Conservation (phyloP, 164 flowering plant genomes). For the Chimonanthus praecox region DNA sequence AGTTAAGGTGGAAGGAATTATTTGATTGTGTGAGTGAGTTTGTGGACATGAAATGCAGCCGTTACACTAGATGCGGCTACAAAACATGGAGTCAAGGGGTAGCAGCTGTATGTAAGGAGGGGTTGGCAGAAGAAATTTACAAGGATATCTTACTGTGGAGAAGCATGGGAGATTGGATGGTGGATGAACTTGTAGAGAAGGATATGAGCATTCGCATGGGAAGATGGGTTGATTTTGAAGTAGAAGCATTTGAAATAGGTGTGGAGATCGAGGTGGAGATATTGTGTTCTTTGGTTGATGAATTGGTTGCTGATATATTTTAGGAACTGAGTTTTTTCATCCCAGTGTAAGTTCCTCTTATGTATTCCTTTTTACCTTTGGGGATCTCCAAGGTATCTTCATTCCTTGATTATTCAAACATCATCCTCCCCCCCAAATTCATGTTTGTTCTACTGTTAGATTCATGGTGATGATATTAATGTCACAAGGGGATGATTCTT, state of each 20-base stretch:
- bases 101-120: slow-evolving; percentile 41
- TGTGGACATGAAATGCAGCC: slow-evolving; percentile 56
- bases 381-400: background rate
- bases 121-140: slow-evolving; percentile 64
- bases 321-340: background rate
- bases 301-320: slow-evolving; percentile 48
- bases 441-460: background rate
- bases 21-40: slow-evolving; percentile 81
- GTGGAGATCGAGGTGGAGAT: slow-evolving; percentile 50
- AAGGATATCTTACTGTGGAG: slow-evolving; percentile 64
- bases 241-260: slow-evolving; percentile 55
- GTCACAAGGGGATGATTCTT: too few species aligned
- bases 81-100: slow-evolving; percentile 55
- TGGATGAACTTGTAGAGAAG: slow-evolving; percentile 86
- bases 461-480: background rate
- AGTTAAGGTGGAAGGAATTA: slow-evolving; percentile 34
- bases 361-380: background rate
- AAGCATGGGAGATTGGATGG: slow-evolving; percentile 61
- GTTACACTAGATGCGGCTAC: slow-evolving; percentile 45
- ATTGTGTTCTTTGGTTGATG: slow-evolving; percentile 56
- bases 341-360: background rate
- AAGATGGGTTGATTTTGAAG: slow-evolving; percentile 69
- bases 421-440: background rate
- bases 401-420: background rate
- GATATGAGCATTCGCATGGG: slow-evolving; percentile 82